Conservation (phyloP, 768 basidiomycete species). For the Phaffia australis region DNA sequence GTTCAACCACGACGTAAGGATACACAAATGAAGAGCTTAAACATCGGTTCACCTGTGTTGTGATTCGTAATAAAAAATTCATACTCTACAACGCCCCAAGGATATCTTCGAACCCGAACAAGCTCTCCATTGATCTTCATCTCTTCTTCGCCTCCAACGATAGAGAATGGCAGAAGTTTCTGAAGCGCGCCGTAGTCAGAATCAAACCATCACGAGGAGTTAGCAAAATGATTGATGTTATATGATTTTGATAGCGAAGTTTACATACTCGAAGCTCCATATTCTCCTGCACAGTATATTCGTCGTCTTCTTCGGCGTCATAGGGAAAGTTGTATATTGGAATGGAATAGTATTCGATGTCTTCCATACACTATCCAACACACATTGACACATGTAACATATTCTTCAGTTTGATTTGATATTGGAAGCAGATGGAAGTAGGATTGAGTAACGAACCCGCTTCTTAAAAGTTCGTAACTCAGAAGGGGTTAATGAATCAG, state of each 20-base stretch:
- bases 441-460: conserved; percentile 37
- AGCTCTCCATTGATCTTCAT: conserved; percentile 84
- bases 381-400: no score
- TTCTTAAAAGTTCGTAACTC: conserved; percentile 95
- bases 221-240: neutral
- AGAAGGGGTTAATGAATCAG: conserved; percentile 84
- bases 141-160: conserved; percentile 95
- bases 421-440: no score
- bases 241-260: conserved; percentile 29
- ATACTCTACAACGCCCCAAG: conserved; percentile 88
- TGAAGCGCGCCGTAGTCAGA: no score
- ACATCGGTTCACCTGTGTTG: no score
- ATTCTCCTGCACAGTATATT: conserved; percentile 96
- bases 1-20: neutral
- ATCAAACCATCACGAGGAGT: neutral
- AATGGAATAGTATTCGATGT: conserved; percentile 84
- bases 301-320: conserved; percentile 50
- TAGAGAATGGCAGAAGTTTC: conserved; percentile 77
- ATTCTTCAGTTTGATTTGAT: no score
- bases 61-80: neutral
- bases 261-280: conserved; percentile 68
- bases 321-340: conserved; percentile 96
- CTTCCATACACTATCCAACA: conserved; percentile 69
- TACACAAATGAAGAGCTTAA: neutral
- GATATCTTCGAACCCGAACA: conserved; percentile 87